Percentiles rank a stretch among this genome's conserved stretches.
Conservation (phyloP, 768 basidiomycete species). For the Tulasnella calospora region DNA sequence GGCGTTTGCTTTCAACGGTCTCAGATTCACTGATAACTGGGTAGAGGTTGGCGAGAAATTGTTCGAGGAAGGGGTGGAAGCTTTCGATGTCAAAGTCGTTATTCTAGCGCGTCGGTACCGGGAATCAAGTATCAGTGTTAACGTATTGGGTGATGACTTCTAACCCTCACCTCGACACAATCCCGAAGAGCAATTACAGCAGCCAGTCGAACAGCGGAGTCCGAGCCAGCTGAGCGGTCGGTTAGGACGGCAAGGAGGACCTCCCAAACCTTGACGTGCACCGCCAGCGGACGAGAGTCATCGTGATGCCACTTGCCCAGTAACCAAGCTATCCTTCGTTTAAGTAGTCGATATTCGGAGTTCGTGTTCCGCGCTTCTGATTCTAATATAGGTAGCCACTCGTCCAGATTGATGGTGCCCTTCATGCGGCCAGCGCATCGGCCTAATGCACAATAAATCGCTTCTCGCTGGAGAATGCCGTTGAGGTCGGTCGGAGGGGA, state of each 20-base stretch:
- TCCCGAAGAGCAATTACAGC: slow-evolving; percentile 74
- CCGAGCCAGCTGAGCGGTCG: slow-evolving; percentile 64
- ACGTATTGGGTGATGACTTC: not conserved
- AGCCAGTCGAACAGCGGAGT: slow-evolving; percentile 80
- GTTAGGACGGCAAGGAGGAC: slow-evolving; percentile 70
- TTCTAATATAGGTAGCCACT: slow-evolving; percentile 53
- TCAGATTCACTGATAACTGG: slow-evolving; percentile 66
- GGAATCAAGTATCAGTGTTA: not conserved
- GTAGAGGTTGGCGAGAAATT: slow-evolving; percentile 61
- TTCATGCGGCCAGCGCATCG: slow-evolving; percentile 64
- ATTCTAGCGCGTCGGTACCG: slow-evolving; percentile 42
- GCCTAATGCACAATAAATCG: slow-evolving; percentile 84
- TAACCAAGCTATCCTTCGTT: slow-evolving; percentile 92
- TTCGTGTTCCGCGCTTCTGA: slow-evolving; percentile 60
- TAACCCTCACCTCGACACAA: slow-evolving; percentile 67
- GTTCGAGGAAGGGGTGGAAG: slow-evolving; percentile 66
- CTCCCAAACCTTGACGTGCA: slow-evolving; percentile 67
- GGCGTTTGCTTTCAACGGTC: slow-evolving; percentile 68
- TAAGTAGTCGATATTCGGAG: slow-evolving; percentile 79
- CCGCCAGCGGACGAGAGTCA: slow-evolving; percentile 49
- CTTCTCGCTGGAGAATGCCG: slow-evolving; percentile 72
- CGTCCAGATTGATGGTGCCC: slow-evolving; percentile 59
- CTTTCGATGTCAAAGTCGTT: slow-evolving; percentile 54
- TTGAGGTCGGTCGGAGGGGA: slow-evolving; percentile 47
- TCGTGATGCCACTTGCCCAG: slow-evolving; percentile 85